phyloP scores from a whole-genome alignment of 2,329 filamentous ascomycete species.

The Hypomyces rosellus region DNA sequence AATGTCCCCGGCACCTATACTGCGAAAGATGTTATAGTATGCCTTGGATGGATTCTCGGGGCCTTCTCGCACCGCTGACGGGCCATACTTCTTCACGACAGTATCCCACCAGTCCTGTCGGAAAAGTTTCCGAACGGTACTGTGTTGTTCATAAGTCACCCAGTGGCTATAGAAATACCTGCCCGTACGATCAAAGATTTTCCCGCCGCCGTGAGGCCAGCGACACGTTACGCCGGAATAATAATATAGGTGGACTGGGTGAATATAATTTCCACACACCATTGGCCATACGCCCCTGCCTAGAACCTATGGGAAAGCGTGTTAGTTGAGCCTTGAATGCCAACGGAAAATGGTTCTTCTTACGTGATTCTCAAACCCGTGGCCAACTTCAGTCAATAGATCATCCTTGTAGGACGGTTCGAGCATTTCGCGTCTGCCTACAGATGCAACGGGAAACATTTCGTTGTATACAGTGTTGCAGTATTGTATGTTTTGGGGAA shows the following conservation, averaged over 20 bases:
- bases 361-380: constrained; percentile 19
- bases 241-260: constrained; percentile 13
- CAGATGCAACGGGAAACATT: neutral
- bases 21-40: neutral
- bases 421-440: neutral
- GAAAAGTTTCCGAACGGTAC: constrained; percentile 16
- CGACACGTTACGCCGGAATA: neutral
- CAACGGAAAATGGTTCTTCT: neutral
- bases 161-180: neutral
- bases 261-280: neutral
- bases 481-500: constrained; percentile 1
- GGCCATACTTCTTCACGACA: constrained; percentile 19
- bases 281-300: constrained; percentile 18
- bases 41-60: constrained; percentile 16
- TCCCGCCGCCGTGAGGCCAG: neutral
- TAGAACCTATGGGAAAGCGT: constrained; percentile 13
- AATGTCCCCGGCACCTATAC: no score
- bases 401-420: constrained; percentile 23
- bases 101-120: constrained; percentile 21
- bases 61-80: constrained; percentile 15
- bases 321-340: neutral
- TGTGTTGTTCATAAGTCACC: constrained; percentile 13
- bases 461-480: constrained; percentile 11
- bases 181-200: no score
- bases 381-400: constrained; percentile 17